Evolutionary conservation across 495 filamentous ascomycete species (phyloP), one percentile per base, ranked within the genome.

Genomic region (Penicillium desertorum): DNA sequence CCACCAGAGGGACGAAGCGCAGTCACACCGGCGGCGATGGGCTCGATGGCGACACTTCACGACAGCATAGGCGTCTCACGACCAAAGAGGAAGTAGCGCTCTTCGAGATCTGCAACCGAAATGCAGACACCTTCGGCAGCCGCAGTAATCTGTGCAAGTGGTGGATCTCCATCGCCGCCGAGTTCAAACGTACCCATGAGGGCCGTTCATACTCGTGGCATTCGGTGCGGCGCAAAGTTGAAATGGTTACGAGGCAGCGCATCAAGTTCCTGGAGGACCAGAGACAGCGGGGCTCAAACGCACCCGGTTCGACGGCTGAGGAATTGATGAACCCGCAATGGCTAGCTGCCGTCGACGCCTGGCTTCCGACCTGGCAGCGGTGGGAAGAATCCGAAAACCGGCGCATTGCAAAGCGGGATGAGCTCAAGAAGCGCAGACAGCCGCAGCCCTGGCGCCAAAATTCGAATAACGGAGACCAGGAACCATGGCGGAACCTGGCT

Each of bases 71-170:
- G 29, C 72, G 76, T 14, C 62, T 79, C 17, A 79, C 75, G 25
- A 76, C 75, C 3, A 68, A 71, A 41, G 76, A 79, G 45, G 75
- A 79, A 51, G 69, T 79, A 12, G 71, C 66, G 1, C 65, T 79
- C 4, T 77, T 79, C 32, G 69, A 76, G 45, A 72, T 79, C 36
- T 79, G 76, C 53, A 79, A 76, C 56, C 70, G 64, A 10, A 65
- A 76, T 52, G 70, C 71, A 10, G 55, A 47, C 17, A 70, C 64
- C 3, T 79, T 79, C 48, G 76, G 76, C 3, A 72, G 69, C 39
- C 76, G 76, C 60, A 79, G 73, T 54, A 77, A 76, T 36, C 69
- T 79, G 4, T 79, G 76, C 57, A 75, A 77, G 39, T 79, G 76
- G 76, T 79, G 76, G 76, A 71, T 68, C 57, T 72, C 63, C 5